These are phyloP conservation scores for Rhodamnia rubescens DNA, from an alignment of 345 rosid genomes.

Conservation along the genomic window DNA sequence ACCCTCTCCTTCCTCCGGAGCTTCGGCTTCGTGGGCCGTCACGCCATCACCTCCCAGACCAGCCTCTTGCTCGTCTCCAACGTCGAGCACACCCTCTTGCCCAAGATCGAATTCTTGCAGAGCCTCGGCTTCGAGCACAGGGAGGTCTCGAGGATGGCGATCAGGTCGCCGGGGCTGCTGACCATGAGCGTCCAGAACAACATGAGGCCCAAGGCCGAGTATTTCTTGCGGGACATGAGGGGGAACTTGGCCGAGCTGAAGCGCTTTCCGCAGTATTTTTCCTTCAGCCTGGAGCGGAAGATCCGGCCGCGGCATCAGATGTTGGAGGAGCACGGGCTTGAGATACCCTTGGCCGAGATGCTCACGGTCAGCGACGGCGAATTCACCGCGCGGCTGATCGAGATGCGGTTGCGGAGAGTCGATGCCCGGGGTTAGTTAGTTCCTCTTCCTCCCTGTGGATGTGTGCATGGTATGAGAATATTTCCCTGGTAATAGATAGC, in stretches of 20 bases:
- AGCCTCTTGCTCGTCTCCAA: slow-evolving; percentile 52
- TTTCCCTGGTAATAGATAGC: not conserved
- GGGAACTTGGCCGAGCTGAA: slow-evolving; percentile 52
- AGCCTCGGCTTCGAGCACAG: slow-evolving; percentile 33
- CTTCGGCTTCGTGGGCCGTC: slow-evolving; percentile 46
- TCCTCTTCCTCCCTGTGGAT: not conserved
- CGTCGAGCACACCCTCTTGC: slow-evolving; percentile 43
- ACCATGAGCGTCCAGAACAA: slow-evolving; percentile 65
- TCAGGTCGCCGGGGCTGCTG: slow-evolving; percentile 65
- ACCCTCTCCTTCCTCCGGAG: slow-evolving; percentile 31
- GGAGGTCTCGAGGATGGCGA: slow-evolving; percentile 58
- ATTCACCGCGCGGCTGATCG: slow-evolving; percentile 42
- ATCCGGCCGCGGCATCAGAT: slow-evolving; percentile 66
- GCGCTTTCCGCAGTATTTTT: slow-evolving; percentile 80
- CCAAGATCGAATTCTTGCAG: slow-evolving; percentile 45
- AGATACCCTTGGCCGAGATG: slow-evolving; percentile 59
- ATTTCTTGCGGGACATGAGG: slow-evolving; percentile 48
- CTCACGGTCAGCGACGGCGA: slow-evolving; percentile 77
- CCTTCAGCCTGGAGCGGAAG: slow-evolving; percentile 80
- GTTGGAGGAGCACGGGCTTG: slow-evolving; percentile 43
- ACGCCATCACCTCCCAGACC: slow-evolving; percentile 33
- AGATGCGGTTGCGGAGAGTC: slow-evolving; percentile 32
- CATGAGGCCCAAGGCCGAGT: slow-evolving; percentile 54
- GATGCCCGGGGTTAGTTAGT: slow-evolving; percentile 3
- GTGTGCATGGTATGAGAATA: not conserved